Conservation (phyloP, 1,284 basidiomycete genomes). For the Mycena citricolor region DNA sequence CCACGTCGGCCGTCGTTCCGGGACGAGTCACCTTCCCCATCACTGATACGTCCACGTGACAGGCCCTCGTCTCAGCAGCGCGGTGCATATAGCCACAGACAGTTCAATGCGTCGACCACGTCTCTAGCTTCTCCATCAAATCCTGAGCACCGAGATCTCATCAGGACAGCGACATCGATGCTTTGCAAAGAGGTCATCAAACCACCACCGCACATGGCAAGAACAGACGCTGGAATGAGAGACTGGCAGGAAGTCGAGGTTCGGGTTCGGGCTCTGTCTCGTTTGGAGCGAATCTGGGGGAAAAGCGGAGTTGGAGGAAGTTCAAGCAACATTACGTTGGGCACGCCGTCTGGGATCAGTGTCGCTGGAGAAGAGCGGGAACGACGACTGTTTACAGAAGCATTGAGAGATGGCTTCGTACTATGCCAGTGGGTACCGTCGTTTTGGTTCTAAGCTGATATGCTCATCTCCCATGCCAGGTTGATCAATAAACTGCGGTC, state of each 20-base stretch:
- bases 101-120: slow-evolving; percentile 53
- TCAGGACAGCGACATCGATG: slow-evolving; percentile 59
- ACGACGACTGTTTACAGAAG: slow-evolving; percentile 67
- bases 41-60: slow-evolving; percentile 35
- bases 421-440: slow-evolving; percentile 88
- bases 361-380: slow-evolving; percentile 72
- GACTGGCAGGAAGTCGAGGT: slow-evolving; percentile 76
- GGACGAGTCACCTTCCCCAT: slow-evolving; percentile 27
- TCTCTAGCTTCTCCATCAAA: slow-evolving; percentile 48
- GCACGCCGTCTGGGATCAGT: slow-evolving; percentile 41
- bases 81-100: slow-evolving; percentile 45
- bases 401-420: slow-evolving; percentile 79
- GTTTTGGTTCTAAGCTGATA: slow-evolving; percentile 24
- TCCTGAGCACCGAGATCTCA: slow-evolving; percentile 59
- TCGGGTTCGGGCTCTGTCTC: slow-evolving; percentile 55
- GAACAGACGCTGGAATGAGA: slow-evolving; percentile 43
- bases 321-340: slow-evolving; percentile 42
- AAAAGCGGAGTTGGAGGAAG: slow-evolving; percentile 39
- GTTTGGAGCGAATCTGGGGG: slow-evolving; percentile 23
- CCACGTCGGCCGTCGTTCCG: slow-evolving; percentile 29
- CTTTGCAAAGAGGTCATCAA: slow-evolving; percentile 64
- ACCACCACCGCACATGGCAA: slow-evolving; percentile 49
- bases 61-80: slow-evolving; percentile 44
- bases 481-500: slow-evolving; percentile 73
- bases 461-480: slow-evolving; percentile 37